Conservation (phyloP, 2,329 filamentous ascomycete genomes). For the Epichloe sibirici region DNA sequence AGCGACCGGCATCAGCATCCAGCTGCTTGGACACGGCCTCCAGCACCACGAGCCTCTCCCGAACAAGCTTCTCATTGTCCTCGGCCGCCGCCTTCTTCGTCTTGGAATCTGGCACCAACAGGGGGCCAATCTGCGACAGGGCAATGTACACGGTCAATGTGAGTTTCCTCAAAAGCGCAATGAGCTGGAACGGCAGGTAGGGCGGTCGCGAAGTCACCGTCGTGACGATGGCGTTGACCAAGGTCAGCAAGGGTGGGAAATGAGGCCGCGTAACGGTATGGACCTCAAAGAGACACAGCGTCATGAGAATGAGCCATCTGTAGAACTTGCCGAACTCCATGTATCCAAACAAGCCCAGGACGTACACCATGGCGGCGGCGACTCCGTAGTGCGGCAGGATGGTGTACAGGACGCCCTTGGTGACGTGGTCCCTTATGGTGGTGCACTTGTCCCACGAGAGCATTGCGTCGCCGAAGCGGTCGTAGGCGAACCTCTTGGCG, state of each 20-base stretch:
- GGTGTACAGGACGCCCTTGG: conserved; percentile 46
- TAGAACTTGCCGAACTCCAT: conserved; percentile 55
- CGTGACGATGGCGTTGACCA: conserved; percentile 33
- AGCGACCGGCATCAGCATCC: conserved; percentile 55
- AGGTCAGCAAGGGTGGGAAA: conserved; percentile 32
- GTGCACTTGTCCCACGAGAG: conserved; percentile 52
- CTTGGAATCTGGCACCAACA: conserved; percentile 35
- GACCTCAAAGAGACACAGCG: conserved; percentile 44
- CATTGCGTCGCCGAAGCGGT: conserved; percentile 70
- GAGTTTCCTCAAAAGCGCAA: conserved; percentile 62
- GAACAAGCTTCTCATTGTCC: conserved; percentile 36
- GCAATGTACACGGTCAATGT: conserved; percentile 73
- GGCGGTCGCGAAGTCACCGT: conserved; percentile 36
- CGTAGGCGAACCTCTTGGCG: conserved; percentile 72
- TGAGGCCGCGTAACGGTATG: conserved; percentile 42
- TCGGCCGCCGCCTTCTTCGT: conserved; percentile 15
- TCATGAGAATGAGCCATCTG: conserved; percentile 46
- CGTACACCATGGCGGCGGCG: conserved; percentile 45
- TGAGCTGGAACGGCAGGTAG: conserved; percentile 75
- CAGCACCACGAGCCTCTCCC: conserved; percentile 56
- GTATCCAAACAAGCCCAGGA: conserved; percentile 53
- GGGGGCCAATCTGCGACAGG: conserved; percentile 65
- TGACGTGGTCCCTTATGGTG: conserved; percentile 62
- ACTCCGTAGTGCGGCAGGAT: conserved; percentile 49
- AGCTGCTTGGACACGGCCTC: conserved; percentile 45